phyloP scores from a whole-genome alignment of 78 protist species.

The Acrasis kona region DNA sequence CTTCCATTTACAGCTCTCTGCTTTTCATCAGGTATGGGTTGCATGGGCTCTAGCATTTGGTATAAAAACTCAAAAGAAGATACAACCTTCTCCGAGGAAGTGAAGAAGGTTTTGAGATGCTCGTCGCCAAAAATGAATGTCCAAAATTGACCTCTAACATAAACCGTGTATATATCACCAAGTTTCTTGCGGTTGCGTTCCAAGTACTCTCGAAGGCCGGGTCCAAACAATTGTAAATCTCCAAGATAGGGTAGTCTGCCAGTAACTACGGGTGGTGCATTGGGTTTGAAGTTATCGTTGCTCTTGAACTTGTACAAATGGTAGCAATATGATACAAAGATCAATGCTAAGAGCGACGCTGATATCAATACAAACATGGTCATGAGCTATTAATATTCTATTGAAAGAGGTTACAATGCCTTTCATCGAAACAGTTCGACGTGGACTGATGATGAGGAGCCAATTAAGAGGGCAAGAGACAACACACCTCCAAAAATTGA shows the following conservation, averaged over 20 bases:
- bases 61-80: not conserved
- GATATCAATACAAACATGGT: too few relatives aligned
- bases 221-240: not conserved
- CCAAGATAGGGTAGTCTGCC: not conserved
- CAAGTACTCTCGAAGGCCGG: not conserved
- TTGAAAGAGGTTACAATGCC: too few relatives aligned
- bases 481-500: too few relatives aligned
- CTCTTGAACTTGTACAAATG: not conserved
- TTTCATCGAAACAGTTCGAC: too few relatives aligned
- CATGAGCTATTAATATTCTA: too few relatives aligned
- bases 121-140: not conserved
- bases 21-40: not conserved
- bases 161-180: not conserved
- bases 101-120: not conserved
- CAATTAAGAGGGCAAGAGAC: too few relatives aligned
- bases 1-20: not conserved
- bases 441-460: too few relatives aligned
- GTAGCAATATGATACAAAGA: too few relatives aligned
- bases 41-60: not conserved
- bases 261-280: not conserved
- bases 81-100: not conserved
- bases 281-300: too few relatives aligned
- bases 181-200: not conserved
- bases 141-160: not conserved
- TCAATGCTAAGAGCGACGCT: too few relatives aligned